Percentiles rank a stretch among this genome's conserved stretches.
Evolutionary conservation across 352 stramenopile species (phyloP).

Genomic region (Pythium pyrilobum): DNA sequence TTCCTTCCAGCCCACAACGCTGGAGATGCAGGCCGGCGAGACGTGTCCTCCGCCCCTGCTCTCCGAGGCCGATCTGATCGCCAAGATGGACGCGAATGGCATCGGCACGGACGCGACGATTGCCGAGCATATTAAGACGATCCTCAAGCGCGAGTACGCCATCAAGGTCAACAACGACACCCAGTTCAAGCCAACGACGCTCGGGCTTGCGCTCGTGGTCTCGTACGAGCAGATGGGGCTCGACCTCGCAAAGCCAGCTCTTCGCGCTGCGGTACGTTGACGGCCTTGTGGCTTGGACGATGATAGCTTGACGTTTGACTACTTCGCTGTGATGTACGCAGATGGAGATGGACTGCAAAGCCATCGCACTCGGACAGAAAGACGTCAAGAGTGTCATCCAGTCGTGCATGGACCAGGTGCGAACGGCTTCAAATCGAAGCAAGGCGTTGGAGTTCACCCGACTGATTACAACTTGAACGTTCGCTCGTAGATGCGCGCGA

Average conservation of each 20-base stretch:
- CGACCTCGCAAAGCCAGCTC: slow-evolving; percentile 94
- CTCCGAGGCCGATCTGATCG: slow-evolving; percentile 91
- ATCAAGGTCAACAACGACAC: slow-evolving; percentile 92
- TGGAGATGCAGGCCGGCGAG: slow-evolving; percentile 64
- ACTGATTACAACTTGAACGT: neutral
- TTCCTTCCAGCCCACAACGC: slow-evolving; percentile 58
- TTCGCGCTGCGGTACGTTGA: slow-evolving; percentile 76
- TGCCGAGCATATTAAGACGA: slow-evolving; percentile 98
- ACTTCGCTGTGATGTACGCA: slow-evolving; percentile 21
- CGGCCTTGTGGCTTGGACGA: neutral
- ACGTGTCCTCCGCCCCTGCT: slow-evolving; percentile 87
- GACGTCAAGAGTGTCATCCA: slow-evolving; percentile 68
- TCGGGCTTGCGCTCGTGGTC: slow-evolving; percentile 87
- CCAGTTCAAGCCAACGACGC: slow-evolving; percentile 91
- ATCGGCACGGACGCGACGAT: slow-evolving; percentile 96
- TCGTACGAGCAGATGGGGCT: slow-evolving; percentile 94
- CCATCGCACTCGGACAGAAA: slow-evolving; percentile 76
- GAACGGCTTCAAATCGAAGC: neutral
- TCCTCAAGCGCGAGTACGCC: slow-evolving; percentile 97
- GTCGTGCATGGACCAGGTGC: slow-evolving; percentile 86
- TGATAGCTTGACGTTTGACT: neutral
- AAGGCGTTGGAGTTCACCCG: neutral
- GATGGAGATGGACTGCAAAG: slow-evolving; percentile 93
- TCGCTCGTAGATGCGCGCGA: slow-evolving; percentile 56
- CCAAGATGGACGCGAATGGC: slow-evolving; percentile 93